Base-by-base conservation (phyloP, 2,329 filamentous ascomycete species). In the Xylaria sp. region DNA sequence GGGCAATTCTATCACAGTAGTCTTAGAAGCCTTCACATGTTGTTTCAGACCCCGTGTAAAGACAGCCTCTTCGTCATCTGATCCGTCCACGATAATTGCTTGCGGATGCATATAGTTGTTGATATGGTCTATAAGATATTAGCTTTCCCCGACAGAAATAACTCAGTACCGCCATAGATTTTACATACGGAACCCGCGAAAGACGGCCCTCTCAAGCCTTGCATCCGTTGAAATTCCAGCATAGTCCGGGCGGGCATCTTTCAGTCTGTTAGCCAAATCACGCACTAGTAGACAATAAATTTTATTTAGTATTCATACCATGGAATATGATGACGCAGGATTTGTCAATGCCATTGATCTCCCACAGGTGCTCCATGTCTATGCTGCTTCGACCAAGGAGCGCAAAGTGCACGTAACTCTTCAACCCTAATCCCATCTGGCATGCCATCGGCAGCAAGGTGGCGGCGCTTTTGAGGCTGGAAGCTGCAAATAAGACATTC, bases 371-470 rank as follows among this genome's bases (percentile, higher is more conserved):
- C 14, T 89, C 85, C 59, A 97, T 79, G 0, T 87, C 82, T 59
- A 97, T 86, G 12, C 90, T 86, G 68, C 90, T 91, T 67, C 91
- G 86, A 58, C 94, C 91, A 81, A 97, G 86, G 3, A 98, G 81
- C 0, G 88, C 91, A 76, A 97, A 91, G 78, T 98, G 95, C 8
- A 98, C 93, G 70, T 89, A 86, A 75, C 89, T 97, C 67, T 86
- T 84, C 64, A 87, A 85, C 79, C 89, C 86, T 24, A 79, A 79
- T 6, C 90, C 90, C 94, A 98, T 98, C 74, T 93, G 88, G 79
- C 96, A 98, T 5, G 94, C 93, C 76, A 97, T 84, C 0, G 94
- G 93, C 36, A 97, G 82, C 61, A 98, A 78, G 36, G 87, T 86
- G 0, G 92, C 86, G 17, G 90, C 88, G 76, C 93, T 96, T 78